Evolutionary conservation across 805 yeast genomes (phyloP), one percentile per base, ranked within the genome.

Genomic region (Candida khao-thaluensis): DNA sequence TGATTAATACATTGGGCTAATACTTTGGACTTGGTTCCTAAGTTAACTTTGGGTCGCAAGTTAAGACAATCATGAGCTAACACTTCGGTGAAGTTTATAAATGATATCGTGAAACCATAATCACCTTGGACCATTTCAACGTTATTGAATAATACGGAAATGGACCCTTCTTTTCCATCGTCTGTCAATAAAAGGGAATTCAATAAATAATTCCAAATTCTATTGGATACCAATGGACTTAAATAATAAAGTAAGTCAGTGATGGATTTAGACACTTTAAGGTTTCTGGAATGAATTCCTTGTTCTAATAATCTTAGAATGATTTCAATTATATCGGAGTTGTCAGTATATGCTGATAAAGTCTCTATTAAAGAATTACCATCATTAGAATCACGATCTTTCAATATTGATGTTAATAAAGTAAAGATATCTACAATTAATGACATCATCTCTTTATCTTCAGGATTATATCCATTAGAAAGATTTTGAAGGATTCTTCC

Each of bases 181-280:
- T 72, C 70, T 10, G 82, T 81, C 1, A 88, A 64, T 20, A 89
- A 62, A 14, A 77, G 73, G 0, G 95, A 82, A 36, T 79, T 77
- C 16, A 78, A 73, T 10, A 91, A 59, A 52, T 82, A 82, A 0
- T 88, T 74, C 96, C 96, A 90, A 3, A 89, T 83, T 40, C 87
- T 69, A 43, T 74, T 71, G 0, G 95, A 77, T 27, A 70, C 74
- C 5, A 76, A 60, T 33, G 64, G 65, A 27, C 67, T 66, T 27
- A 76, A 65, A 12, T 72, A 65, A 1, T 71, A 60, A 21, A 87
- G 62, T 16, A 85, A 72, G 8, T 71, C 57, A 15, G 79, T 51
- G 11, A 81, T 65, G 1, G 69, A 58, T 16, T 69, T 64, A 17
- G 79, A 59, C 0, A 79, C 53, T 0, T 60, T 50, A 5, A 75